Evolutionary conservation across 306 rosid species (phyloP).

Genomic region (Adenanthera pavonina): DNA sequence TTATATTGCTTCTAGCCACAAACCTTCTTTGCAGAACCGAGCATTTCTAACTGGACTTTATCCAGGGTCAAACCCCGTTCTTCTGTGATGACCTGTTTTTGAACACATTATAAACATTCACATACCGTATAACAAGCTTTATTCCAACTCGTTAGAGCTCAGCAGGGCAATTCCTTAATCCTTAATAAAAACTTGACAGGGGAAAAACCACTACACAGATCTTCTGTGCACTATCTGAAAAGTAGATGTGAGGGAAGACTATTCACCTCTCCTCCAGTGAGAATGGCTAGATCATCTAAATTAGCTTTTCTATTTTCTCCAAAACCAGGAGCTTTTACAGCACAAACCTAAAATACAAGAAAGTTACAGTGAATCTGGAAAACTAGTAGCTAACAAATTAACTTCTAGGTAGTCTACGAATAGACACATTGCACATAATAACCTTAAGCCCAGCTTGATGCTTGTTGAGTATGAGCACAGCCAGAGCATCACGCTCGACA

Average conservation of each 20-base stretch:
- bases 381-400: conserved; percentile 31
- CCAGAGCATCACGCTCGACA: conserved; percentile 86
- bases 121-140: conserved; percentile 20
- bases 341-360: conserved; percentile 79
- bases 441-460: conserved; percentile 96
- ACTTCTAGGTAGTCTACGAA: conserved; percentile 10
- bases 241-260: conserved; percentile 28
- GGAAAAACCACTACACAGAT: background rate
- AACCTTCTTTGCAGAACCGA: conserved; percentile 92
- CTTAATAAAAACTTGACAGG: background rate
- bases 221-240: conserved; percentile 6
- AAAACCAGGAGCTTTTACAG: conserved; percentile 97
- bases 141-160: conserved; percentile 23
- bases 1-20: conserved; percentile 40
- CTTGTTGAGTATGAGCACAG: conserved; percentile 96
- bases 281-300: conserved; percentile 84
- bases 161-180: background rate
- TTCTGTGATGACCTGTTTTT: conserved; percentile 73
- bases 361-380: conserved; percentile 37
- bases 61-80: conserved; percentile 85
- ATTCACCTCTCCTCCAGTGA: conserved; percentile 94
- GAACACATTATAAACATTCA: conserved; percentile 36
- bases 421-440: conserved; percentile 16
- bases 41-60: conserved; percentile 78
- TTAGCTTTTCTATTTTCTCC: conserved; percentile 89